Evolutionary conservation across 1,139 yeast genomes (phyloP), one percentile per base, ranked within the genome.

Genomic region (Kurtzmaniella quercitrusa): DNA sequence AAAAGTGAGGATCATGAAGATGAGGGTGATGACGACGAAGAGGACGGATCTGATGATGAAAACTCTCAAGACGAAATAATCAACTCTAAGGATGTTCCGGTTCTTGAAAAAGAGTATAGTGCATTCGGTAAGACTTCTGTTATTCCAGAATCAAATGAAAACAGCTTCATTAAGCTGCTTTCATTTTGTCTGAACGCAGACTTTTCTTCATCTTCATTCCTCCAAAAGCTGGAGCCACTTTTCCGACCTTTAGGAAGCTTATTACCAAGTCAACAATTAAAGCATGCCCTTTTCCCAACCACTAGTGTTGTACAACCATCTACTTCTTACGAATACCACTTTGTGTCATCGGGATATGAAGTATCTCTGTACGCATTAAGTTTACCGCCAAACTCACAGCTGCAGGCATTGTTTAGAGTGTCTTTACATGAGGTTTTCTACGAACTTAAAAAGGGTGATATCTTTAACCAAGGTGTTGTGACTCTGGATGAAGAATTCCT

Each of bases 341-440:
- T 77, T 46, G 65, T 67, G 11, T 65, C 80, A 1, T 65, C 67
- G 38, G 79, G 79, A 1, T 71, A 62, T 47, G 61, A 70, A 11
- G 54, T 65, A 14, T 73, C 69, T 46, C 62, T 76, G 5, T 74
- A 68, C 47, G 57, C 79, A 0, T 40, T 78, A 4, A 53, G 67
- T 0, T 60, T 78, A 39, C 80, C 80, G 15, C 61, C 63, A 5
- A 75, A 70, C 36, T 58, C 69, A 14, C 63, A 72, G 47, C 71
- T 80, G 2, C 63, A 70, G 22, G 63, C 76, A 2, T 65, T 76
- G 1, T 59, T 77, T 38, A 67, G 68, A 43, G 68, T 75, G 3
- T 61, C 68, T 2, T 63, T 78, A 45, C 77, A 76, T 51, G 66
- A 66, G 39, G 52, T 65, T 22, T 58, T 78, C 18, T 59, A 63